phyloP scores from a whole-genome alignment of 2,329 filamentous ascomycete species.

The Lecanicillium sp. region DNA sequence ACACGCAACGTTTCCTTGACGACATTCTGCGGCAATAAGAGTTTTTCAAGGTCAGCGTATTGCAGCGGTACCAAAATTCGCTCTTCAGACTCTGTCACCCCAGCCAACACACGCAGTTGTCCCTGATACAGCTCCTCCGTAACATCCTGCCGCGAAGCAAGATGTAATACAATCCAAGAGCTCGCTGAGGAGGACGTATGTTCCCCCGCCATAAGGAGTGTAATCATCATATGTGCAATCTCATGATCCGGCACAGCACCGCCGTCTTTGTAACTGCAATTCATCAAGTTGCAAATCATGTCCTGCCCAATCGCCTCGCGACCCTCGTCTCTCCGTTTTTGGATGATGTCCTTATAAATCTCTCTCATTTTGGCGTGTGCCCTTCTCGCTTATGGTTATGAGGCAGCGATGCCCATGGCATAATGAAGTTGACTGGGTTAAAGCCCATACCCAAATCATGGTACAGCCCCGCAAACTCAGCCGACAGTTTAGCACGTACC shows the following conservation, averaged over 20 bases:
- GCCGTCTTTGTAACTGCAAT: constrained; percentile 67
- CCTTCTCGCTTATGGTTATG: constrained; percentile 64
- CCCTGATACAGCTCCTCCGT: constrained; percentile 60
- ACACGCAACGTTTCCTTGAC: constrained; percentile 66
- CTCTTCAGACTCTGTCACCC: neutral
- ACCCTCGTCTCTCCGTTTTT: constrained; percentile 44
- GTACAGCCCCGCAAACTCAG: constrained; percentile 65
- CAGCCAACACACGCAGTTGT: constrained; percentile 20
- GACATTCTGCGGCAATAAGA: constrained; percentile 18
- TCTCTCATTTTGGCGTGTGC: constrained; percentile 63
- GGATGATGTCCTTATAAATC: constrained; percentile 65
- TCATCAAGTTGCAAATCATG: constrained; percentile 77
- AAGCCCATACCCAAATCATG: constrained; percentile 74
- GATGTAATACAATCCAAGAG: constrained; percentile 67
- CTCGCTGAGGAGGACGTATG: constrained; percentile 73
- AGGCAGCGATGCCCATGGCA: constrained; percentile 71
- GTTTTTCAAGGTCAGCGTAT: neutral
- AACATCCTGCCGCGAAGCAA: constrained; percentile 62
- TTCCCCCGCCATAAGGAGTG: constrained; percentile 75
- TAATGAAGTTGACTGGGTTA: constrained; percentile 71
- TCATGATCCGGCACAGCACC: constrained; percentile 61
- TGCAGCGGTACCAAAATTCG: constrained; percentile 42
- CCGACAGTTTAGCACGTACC: constrained; percentile 62
- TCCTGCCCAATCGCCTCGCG: constrained; percentile 44
- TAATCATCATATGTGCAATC: constrained; percentile 81